phyloP scores from a whole-genome alignment of 2,329 filamentous ascomycete genomes.

The Lasiodiplodia citricola region DNA sequence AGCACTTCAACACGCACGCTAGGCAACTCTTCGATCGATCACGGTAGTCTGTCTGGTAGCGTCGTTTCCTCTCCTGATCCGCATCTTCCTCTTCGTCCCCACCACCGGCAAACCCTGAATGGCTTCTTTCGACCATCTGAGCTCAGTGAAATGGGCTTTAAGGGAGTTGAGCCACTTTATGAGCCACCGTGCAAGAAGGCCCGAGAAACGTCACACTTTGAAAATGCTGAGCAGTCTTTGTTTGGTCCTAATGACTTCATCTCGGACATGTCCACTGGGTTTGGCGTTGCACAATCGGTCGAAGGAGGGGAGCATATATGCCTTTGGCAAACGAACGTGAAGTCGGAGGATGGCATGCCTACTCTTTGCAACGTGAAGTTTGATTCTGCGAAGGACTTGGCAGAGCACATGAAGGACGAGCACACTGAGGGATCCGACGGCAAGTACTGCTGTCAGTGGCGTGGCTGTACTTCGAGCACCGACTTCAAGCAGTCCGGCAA shows the following conservation, averaged over 20 bases:
- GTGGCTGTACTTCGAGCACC: slow-evolving; percentile 41
- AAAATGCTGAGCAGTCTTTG: neutral
- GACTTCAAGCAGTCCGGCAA: slow-evolving; percentile 49
- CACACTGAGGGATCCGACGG: slow-evolving; percentile 22
- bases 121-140: neutral
- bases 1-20: slow-evolving; percentile 9
- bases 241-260: neutral
- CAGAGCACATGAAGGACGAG: slow-evolving; percentile 26
- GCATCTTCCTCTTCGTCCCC: slow-evolving; percentile 4
- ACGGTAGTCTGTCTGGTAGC: slow-evolving; percentile 7
- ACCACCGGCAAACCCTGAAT: slow-evolving; percentile 2
- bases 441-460: slow-evolving; percentile 37
- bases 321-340: neutral
- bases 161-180: neutral
- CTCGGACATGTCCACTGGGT: neutral
- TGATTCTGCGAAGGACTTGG: slow-evolving; percentile 19
- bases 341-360: slow-evolving; percentile 1
- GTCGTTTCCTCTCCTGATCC: slow-evolving; percentile 19
- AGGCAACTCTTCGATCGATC: slow-evolving; percentile 4
- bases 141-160: neutral
- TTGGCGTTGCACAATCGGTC: slow-evolving; percentile 13
- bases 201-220: neutral
- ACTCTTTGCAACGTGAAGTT: slow-evolving; percentile 25
- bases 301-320: slow-evolving; percentile 13
- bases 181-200: slow-evolving; percentile 9